A percentile compares a stretch with the other conserved stretches of the same genome.
Conservation (phyloP, 306 rosid species). For the Inga oerstediana region DNA sequence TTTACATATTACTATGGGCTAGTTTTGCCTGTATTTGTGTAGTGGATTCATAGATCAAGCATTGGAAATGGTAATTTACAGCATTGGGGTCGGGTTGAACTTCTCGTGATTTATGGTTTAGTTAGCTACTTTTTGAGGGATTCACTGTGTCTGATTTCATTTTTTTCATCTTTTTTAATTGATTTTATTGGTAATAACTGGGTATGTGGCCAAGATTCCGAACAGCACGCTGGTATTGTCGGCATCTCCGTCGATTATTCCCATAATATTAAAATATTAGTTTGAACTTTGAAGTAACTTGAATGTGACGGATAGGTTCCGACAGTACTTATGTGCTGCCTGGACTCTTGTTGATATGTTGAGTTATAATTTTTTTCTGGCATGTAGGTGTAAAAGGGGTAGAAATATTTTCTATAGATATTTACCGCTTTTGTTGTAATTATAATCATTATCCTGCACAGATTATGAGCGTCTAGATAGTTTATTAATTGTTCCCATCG, state of each 20-base stretch:
- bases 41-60: neutral
- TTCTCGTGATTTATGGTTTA: neutral
- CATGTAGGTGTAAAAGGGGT: conserved; percentile 3
- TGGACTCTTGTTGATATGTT: conserved; percentile 15
- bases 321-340: conserved; percentile 31
- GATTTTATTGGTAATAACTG: neutral
- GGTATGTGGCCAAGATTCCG: conserved; percentile 20
- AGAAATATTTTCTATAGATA: neutral
- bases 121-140: neutral
- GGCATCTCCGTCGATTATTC: conserved; percentile 23
- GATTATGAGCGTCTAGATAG: neutral
- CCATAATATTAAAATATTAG: neutral
- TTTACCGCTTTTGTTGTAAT: neutral
- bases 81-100: neutral
- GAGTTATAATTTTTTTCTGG: neutral
- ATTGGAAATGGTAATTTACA: conserved; percentile 14
- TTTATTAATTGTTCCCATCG: neutral
- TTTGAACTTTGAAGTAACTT: neutral
- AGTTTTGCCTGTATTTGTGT: neutral
- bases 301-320: conserved; percentile 21
- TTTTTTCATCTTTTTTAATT: neutral
- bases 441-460: neutral
- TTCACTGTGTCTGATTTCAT: neutral
- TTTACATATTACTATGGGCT: neutral
- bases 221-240: conserved; percentile 29